Evolutionary conservation across 2,329 filamentous ascomycete species (phyloP), one percentile per base, ranked within the genome.

Genomic region (Neospermospora avenae): DNA sequence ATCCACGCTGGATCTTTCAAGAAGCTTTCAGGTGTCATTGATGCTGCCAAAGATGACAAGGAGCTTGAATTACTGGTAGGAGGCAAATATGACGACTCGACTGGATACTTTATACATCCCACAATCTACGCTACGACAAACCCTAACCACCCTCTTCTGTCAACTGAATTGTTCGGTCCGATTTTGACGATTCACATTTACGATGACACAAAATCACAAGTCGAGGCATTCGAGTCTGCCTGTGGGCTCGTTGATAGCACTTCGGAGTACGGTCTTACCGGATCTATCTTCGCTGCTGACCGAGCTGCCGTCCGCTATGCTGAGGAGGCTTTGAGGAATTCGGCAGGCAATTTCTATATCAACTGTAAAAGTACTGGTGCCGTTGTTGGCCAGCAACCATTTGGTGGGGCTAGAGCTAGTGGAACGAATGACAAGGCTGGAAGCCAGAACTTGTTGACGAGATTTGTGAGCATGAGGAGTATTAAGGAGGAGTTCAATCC

Each of bases 261-360:
- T 1, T 86, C 85, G 60, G 88, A 90, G 69, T 96, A 96, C 73
- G 89, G 84, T 2, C 79, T 93, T 57, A 93, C 90, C 0, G 90
- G 90, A 11, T 82, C 88, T 60, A 79, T 93, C 57, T 93, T 93
- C 73, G 88, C 90, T 10, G 76, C 80, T 58, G 88, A 92, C 74
- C 79, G 90, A 42, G 75, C 80, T 49, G 86, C 81, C 14, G 77
- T 92, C 61, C 81, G 86, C 24, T 80, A 80, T 58, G 90, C 89
- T 0, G 89, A 92, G 74, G 84, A 91, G 67, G 82, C 80, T 62
- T 79, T 93, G 56, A 80, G 88, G 65, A 85, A 92, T 72, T 78
- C 87, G 0, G 89, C 90, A 0, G 90, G 90, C 44, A 93, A 93
- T 78, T 93, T 93, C 74, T 93, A 93, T 77, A 81, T 93, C 76